Evolutionary conservation across 768 basidiomycete genomes (phyloP).

Genomic region (Kwoniella pini): DNA sequence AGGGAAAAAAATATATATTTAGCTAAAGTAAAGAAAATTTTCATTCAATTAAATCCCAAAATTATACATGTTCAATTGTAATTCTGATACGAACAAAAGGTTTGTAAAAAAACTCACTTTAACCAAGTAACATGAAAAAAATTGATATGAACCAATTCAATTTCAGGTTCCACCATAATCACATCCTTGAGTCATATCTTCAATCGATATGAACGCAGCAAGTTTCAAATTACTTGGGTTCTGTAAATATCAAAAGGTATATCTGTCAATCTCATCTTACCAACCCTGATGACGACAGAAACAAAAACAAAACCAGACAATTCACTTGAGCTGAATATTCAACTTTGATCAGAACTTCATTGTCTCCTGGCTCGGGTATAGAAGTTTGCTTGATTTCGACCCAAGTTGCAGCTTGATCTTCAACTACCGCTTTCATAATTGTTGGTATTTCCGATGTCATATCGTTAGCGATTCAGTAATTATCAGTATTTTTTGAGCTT

Average conservation of each 20-base stretch:
- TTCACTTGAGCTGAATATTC: slow-evolving; percentile 36
- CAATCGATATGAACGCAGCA: slow-evolving; percentile 14
- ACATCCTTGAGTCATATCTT: slow-evolving; percentile 35
- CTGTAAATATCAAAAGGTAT: slow-evolving; percentile 1
- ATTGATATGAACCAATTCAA: no score
- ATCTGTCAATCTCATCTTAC: background rate
- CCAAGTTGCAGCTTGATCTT: slow-evolving; percentile 21
- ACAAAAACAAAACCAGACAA: slow-evolving; percentile 4
- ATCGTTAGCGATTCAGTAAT: no score
- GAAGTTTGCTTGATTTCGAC: slow-evolving; percentile 23
- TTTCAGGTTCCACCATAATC: slow-evolving; percentile 36
- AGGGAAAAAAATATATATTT: no score
- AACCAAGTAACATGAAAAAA: no score
- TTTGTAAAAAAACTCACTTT: no score
- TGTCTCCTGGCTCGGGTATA: slow-evolving; percentile 23
- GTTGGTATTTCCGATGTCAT: slow-evolving; percentile 16
- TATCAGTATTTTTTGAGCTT: no score
- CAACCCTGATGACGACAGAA: no score
- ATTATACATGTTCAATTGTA: no score
- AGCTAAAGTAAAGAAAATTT: no score
- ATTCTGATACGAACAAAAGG: no score
- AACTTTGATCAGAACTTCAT: slow-evolving; percentile 47
- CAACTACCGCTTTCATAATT: slow-evolving; percentile 35
- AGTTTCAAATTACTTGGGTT: slow-evolving; percentile 42
- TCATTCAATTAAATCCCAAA: slow-evolving; percentile 33